Conservation (phyloP, 2,329 filamentous ascomycete species). For the Colletotrichum lentis region DNA sequence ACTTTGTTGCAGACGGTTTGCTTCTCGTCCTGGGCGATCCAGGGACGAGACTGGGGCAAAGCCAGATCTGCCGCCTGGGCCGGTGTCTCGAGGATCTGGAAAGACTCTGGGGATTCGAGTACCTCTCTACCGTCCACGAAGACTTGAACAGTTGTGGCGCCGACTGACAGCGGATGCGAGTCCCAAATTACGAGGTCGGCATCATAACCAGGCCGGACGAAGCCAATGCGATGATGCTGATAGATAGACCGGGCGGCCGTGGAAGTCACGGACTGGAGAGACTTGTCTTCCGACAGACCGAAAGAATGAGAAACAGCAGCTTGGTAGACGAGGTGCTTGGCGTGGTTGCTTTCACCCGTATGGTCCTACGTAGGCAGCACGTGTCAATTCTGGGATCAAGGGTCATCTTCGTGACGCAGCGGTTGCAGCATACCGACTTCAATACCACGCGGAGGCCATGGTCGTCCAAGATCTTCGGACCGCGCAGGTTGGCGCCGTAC, state of each 20-base stretch:
- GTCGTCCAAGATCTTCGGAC: conserved; percentile 50
- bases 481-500: conserved; percentile 51
- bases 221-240: conserved; percentile 54
- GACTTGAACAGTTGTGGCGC: conserved; percentile 56
- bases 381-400: background rate
- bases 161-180: conserved; percentile 54
- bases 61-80: background rate
- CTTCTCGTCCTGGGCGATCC: background rate
- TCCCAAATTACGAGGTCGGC: conserved; percentile 61
- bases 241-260: conserved; percentile 54
- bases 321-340: conserved; percentile 53
- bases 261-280: conserved; percentile 55
- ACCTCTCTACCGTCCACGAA: conserved; percentile 53
- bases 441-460: conserved; percentile 53
- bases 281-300: conserved; percentile 50
- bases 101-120: background rate
- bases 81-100: background rate
- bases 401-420: background rate
- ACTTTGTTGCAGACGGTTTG: background rate
- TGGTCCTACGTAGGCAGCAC: conserved; percentile 44
- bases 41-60: background rate
- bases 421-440: conserved; percentile 45
- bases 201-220: conserved; percentile 54
- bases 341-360: conserved; percentile 46
- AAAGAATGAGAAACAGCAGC: conserved; percentile 52